Evolutionary conservation across 192 early-diverging fungal species (phyloP).

Genomic region (Coemansia sp.): DNA sequence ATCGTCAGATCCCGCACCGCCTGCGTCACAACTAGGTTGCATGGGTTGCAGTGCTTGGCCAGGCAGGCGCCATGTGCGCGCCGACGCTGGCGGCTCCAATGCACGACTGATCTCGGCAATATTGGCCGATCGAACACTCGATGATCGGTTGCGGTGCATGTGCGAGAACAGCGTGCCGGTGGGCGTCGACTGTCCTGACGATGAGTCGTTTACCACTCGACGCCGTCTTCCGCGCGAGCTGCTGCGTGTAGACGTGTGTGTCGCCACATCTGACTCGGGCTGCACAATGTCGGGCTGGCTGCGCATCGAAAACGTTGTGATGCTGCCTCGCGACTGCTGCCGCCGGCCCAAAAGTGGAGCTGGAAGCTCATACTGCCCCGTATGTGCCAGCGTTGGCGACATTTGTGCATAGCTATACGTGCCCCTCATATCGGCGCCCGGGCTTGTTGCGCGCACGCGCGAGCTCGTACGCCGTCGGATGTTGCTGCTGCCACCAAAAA

Average conservation of each 20-base stretch:
- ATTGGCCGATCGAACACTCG: constrained; percentile 9
- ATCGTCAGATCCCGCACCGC: constrained; percentile 4
- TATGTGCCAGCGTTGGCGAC: constrained; percentile 1
- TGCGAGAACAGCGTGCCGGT: constrained; percentile 20
- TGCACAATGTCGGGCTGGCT: constrained; percentile 10
- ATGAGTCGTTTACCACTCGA: constrained; percentile 18
- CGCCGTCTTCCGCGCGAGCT: constrained; percentile 15
- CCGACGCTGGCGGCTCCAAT: background rate
- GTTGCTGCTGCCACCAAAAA: constrained; percentile 8
- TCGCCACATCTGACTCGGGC: constrained; percentile 5
- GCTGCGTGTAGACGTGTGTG: constrained; percentile 9
- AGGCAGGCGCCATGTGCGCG: background rate
- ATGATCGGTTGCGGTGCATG: constrained; percentile 13
- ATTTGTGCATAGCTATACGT: constrained; percentile 6
- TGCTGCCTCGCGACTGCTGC: constrained; percentile 9
- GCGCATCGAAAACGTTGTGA: constrained; percentile 15
- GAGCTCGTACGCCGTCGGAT: constrained; percentile 3
- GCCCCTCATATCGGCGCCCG: background rate
- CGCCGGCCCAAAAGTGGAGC: background rate
- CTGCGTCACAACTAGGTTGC: background rate
- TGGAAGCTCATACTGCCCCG: background rate
- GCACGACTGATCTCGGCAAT: background rate
- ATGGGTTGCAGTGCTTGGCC: background rate
- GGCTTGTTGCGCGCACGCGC: constrained; percentile 4
- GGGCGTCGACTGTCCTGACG: constrained; percentile 42